Conservation (phyloP, 306 rosid species). For the Prunus armeniaca region DNA sequence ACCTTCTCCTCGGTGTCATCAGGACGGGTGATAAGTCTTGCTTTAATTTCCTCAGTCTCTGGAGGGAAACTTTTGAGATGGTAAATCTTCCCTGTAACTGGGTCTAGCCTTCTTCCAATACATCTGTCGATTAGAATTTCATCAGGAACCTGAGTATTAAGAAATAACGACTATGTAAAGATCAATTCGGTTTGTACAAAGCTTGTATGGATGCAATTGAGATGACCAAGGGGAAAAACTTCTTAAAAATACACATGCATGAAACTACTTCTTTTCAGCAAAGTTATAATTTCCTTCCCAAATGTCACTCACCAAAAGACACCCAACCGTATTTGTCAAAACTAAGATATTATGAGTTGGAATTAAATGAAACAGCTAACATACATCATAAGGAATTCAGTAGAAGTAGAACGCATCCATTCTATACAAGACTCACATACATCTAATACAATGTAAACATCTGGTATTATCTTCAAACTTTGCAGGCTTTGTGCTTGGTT, state of each 20-base stretch:
- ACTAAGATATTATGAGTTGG: neutral
- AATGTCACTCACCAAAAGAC: neutral
- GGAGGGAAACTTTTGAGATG: conserved; percentile 72
- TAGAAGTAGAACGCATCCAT: neutral
- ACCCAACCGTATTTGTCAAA: no score
- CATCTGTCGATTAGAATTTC: conserved; percentile 98
- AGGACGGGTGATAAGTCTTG: conserved; percentile 68
- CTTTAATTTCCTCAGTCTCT: conserved; percentile 67
- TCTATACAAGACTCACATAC: conserved; percentile 46
- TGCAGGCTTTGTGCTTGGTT: conserved; percentile 78
- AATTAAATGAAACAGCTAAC: neutral
- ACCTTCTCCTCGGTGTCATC: conserved; percentile 90
- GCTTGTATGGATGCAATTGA: neutral
- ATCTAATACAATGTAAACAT: conserved; percentile 67
- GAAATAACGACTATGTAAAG: conserved; percentile 30
- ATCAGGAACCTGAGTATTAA: conserved; percentile 95
- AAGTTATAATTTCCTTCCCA: neutral
- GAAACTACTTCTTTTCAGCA: neutral
- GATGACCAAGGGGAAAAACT: neutral
- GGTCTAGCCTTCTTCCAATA: conserved; percentile 89
- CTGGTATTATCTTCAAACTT: conserved; percentile 70
- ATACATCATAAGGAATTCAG: neutral
- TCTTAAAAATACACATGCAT: neutral
- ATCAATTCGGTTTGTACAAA: neutral
- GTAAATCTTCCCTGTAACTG: conserved; percentile 80